phyloP scores from a whole-genome alignment of 768 basidiomycete genomes.

The Leccinum imitatum region DNA sequence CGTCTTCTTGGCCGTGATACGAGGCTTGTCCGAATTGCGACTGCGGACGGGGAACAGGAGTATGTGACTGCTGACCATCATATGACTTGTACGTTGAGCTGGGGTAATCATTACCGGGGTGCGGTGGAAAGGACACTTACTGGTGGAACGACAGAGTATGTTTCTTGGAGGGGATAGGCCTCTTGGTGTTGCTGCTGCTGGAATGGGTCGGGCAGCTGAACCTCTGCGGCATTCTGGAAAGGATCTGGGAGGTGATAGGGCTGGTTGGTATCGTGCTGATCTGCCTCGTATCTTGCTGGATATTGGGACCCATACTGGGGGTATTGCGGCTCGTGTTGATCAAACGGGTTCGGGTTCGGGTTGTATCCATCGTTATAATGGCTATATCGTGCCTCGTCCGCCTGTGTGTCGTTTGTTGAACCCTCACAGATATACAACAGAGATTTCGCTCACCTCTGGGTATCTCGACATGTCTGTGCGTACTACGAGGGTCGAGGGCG shows the following conservation, averaged over 20 bases:
- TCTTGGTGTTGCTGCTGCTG: constrained; percentile 24
- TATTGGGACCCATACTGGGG: constrained; percentile 32
- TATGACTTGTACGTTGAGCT: constrained; percentile 23
- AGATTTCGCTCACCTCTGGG: constrained; percentile 34
- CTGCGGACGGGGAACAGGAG: constrained; percentile 26
- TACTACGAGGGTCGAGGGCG: constrained; percentile 1
- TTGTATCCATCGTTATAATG: constrained; percentile 70
- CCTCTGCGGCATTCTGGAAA: constrained; percentile 27
- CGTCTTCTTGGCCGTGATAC: constrained; percentile 43
- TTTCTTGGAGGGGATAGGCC: constrained; percentile 21
- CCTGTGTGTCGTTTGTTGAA: constrained; percentile 35
- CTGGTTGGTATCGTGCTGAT: constrained; percentile 33
- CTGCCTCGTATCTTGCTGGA: constrained; percentile 34
- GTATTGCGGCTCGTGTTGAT: constrained; percentile 36
- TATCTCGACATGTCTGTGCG: constrained; percentile 40
- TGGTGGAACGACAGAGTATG: constrained; percentile 19
- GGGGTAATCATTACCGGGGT: constrained; percentile 15
- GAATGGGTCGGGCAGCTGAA: constrained; percentile 21
- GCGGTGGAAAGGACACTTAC: constrained; percentile 20
- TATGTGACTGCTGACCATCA: constrained; percentile 18
- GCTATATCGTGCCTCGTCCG: constrained; percentile 61
- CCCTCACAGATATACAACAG: neutral
- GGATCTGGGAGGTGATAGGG: constrained; percentile 41
- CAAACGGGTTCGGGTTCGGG: constrained; percentile 48
- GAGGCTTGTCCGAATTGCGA: constrained; percentile 28